Base-by-base conservation (phyloP, 257 asterid species). In the Datura wrightii region DNA sequence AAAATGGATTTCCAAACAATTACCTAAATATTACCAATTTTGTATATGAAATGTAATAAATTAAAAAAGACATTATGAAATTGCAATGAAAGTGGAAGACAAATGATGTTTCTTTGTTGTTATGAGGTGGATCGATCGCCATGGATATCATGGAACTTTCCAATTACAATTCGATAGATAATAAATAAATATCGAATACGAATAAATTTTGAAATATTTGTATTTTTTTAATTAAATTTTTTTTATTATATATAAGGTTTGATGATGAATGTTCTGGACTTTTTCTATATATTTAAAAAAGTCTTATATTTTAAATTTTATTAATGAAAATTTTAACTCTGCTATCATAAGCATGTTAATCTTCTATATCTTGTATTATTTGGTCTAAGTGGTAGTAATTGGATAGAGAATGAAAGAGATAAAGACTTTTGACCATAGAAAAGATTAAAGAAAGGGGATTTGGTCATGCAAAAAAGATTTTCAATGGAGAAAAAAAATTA, bases 351-450 rank as follows among this genome's bases (percentile, higher is more conserved):
- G 31, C 31, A 24, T 24, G 31, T 24, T 24, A 24, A 24, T 60
- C 6, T 8, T 60, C 4, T 39, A 39, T 39, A 39, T 39, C 42
- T 66, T 10, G 48, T 84, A 86, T 54, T 78, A 48, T 80, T 80
- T 65, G 70, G 79, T 74, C 86, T n/a, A 82, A 58, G 48, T 56
- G 50, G 56, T 81, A 74, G 70, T 63, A 62, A 55, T 85, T 65
- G 14, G 83, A 50, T 6, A 67, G 55, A 65, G 46, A 71, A 83
- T 71, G 50, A 86, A 63, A 58, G n/a, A 42, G 19, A 79, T 10
- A 52, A 39, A 82, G 65, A 85, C 71, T 79, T 52, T 79, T 72
- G 84, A 82, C 86, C 86, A 79, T 83, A 31, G 56, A 16, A 76
- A 39, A 39, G 52, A 39, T 24, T 24, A 15, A 67, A 24, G 56